Evolutionary conservation across 805 yeast genomes (phyloP).

Genomic region (Candida boleticola): DNA sequence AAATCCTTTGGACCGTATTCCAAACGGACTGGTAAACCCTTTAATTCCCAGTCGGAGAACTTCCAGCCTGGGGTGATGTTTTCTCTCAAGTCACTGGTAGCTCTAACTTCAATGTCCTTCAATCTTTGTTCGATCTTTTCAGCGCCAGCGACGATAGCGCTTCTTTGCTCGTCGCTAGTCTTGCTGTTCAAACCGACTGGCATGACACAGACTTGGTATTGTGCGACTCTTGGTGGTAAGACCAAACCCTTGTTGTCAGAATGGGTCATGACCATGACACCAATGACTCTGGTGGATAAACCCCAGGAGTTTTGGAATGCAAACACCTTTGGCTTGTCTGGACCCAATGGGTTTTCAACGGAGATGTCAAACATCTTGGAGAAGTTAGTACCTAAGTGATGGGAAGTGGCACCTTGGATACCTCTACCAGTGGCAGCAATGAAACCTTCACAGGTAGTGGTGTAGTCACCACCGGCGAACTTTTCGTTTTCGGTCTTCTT

Average conservation of each 20-base stretch:
- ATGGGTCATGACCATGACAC: conserved; percentile 99
- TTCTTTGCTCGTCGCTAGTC: conserved; percentile 74
- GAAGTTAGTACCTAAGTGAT: conserved; percentile 96
- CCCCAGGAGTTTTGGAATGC: conserved; percentile 99
- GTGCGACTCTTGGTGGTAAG: conserved; percentile 95
- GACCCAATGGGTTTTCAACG: conserved; percentile 93
- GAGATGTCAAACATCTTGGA: conserved; percentile 96
- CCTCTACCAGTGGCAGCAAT: conserved; percentile 99
- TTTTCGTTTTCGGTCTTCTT: conserved; percentile 95
- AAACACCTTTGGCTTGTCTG: conserved; percentile 78
- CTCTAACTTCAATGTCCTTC: conserved; percentile 64
- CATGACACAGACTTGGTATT: conserved; percentile 84
- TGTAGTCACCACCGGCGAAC: conserved; percentile 96
- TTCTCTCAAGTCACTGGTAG: conserved; percentile 83
- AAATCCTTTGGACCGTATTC: conserved; percentile 97
- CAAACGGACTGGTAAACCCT: conserved; percentile 90
- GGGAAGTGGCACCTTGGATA: conserved; percentile 99
- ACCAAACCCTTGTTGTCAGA: conserved; percentile 98
- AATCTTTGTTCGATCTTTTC: conserved; percentile 64
- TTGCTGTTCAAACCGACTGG: conserved; percentile 94
- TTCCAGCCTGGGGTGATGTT: conserved; percentile 99
- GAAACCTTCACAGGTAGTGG: conserved; percentile 95
- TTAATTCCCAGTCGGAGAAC: conserved; percentile 94
- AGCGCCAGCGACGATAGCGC: conserved; percentile 68
- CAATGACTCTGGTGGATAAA: conserved; percentile 94